Base-by-base conservation (phyloP, 2,329 filamentous ascomycete genomes). In the Verticillium dahliae region DNA sequence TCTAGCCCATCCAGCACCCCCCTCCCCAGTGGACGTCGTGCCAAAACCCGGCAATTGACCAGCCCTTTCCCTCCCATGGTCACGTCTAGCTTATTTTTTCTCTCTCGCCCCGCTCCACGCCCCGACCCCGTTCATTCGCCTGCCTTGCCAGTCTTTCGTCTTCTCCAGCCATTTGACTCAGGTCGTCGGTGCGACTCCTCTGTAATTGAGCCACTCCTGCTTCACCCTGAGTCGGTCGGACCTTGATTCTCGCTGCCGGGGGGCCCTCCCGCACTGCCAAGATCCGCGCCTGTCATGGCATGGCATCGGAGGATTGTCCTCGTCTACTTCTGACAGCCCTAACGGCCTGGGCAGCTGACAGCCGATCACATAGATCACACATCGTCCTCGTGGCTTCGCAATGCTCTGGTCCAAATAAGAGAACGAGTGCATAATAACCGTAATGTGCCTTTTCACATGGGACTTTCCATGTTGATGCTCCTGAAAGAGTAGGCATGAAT, bases 1-100 rank as follows among this genome's bases (percentile, higher is more conserved):
- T 31, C 45, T 9, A 11, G n/a, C 7, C 45, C 45, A 52, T 52
- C 45, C 45, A 10, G 13, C 45, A 10, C 45, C 18, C 60, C n/a
- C 27, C 27, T 5, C 27, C 27, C 27, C 5, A 57, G 57, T 38
- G 59, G 58, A 41, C 56, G 27, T 31, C 5, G 18, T 61, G 60
- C 55, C 39, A 58, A 57, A 61, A 61, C 45, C 57, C 61, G 61
- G 61, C 61, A 64, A 63, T 59, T 64, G 56, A 61, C 57, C 61
- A 60, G 59, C 62, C 54, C 59, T 64, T 52, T 52, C 39, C 39
- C 6, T 15, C 39, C 15, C 15, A 15, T 41, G n/a, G n/a, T 52
- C 22, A n/a, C 18, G 18, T 22, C 45, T 18, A 52, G 18, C n/a
- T 22, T 41, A 15, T 41, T 22, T 52, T 22, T 31, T 31, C 4